phyloP scores from a whole-genome alignment of 495 filamentous ascomycete species.

The Podospora fimiseda region DNA sequence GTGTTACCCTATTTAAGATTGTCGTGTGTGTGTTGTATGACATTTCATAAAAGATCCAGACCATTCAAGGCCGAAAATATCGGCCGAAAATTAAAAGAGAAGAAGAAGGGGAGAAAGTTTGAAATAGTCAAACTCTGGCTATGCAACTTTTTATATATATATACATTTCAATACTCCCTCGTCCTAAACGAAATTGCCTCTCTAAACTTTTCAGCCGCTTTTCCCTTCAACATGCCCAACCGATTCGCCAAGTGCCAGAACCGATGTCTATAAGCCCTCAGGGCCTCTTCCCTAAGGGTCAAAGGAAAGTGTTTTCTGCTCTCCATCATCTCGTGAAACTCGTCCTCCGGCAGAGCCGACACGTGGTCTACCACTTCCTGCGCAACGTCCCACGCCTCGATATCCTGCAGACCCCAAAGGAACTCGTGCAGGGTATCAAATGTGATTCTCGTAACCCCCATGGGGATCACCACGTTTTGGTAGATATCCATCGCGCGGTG shows the following conservation, averaged over 20 bases:
- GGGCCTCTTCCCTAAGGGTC: conserved; percentile 20
- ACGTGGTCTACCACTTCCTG: neutral
- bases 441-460: conserved; percentile 30
- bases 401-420: conserved; percentile 37
- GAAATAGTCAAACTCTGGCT: too few relatives aligned
- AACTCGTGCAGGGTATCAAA: conserved; percentile 42
- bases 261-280: conserved; percentile 18
- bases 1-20: too few relatives aligned
- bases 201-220: conserved; percentile 7
- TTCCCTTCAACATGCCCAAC: conserved; percentile 27
- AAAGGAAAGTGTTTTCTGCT: conserved; percentile 12
- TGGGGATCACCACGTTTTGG: conserved; percentile 30
- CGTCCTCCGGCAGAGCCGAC: neutral
- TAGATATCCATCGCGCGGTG: conserved; percentile 47
- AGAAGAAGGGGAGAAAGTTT: too few relatives aligned
- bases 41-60: too few relatives aligned
- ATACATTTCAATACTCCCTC: neutral
- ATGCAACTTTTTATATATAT: neutral
- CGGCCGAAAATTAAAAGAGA: too few relatives aligned
- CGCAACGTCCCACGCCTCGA: neutral
- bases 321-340: conserved; percentile 5
- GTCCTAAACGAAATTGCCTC: neutral
- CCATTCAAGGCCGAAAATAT: too few relatives aligned
- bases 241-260: conserved; percentile 38
- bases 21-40: too few relatives aligned